phyloP scores from a whole-genome alignment of 495 filamentous ascomycete genomes.

The Lophium mytilinum region DNA sequence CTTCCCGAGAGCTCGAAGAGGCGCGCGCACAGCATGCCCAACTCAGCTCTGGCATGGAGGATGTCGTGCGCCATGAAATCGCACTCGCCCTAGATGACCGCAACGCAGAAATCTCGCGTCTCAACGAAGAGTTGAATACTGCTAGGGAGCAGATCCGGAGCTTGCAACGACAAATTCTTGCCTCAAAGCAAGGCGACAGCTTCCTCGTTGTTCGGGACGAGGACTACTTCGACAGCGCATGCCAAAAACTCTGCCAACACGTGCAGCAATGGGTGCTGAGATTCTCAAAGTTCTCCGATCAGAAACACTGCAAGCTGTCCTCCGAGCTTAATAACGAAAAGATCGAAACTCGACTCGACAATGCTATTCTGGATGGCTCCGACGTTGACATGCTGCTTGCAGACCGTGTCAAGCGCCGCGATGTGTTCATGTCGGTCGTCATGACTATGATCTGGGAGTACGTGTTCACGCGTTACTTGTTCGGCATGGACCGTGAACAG shows the following conservation, averaged over 20 bases:
- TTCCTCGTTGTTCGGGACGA: slow-evolving; percentile 79
- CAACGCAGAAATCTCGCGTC: slow-evolving; percentile 66
- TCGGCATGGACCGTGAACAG: slow-evolving; percentile 96
- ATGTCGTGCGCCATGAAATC: slow-evolving; percentile 53
- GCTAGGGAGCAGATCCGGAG: slow-evolving; percentile 70
- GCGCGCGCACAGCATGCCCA: slow-evolving; percentile 51
- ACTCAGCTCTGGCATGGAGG: slow-evolving; percentile 55
- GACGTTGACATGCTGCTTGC: slow-evolving; percentile 78
- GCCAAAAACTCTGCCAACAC: slow-evolving; percentile 84
- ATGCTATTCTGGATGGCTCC: slow-evolving; percentile 84
- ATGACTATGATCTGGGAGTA: slow-evolving; percentile 99
- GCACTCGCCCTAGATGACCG: slow-evolving; percentile 56
- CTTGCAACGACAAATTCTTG: slow-evolving; percentile 76
- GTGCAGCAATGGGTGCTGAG: slow-evolving; percentile 93
- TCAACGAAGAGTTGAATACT: slow-evolving; percentile 68
- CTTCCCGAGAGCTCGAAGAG: slow-evolving; percentile 53
- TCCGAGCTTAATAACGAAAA: slow-evolving; percentile 69
- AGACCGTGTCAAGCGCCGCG: slow-evolving; percentile 76
- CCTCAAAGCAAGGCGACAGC: slow-evolving; percentile 47
- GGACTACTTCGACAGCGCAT: slow-evolving; percentile 90
- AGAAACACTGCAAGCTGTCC: slow-evolving; percentile 69
- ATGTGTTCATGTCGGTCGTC: slow-evolving; percentile 93
- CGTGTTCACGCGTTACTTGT: slow-evolving; percentile 93
- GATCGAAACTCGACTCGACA: slow-evolving; percentile 84
- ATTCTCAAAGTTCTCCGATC: slow-evolving; percentile 93